Evolutionary conservation across 352 stramenopile species (phyloP), one percentile per base, ranked within the genome.

Genomic region (Phytophthora hybrid): DNA sequence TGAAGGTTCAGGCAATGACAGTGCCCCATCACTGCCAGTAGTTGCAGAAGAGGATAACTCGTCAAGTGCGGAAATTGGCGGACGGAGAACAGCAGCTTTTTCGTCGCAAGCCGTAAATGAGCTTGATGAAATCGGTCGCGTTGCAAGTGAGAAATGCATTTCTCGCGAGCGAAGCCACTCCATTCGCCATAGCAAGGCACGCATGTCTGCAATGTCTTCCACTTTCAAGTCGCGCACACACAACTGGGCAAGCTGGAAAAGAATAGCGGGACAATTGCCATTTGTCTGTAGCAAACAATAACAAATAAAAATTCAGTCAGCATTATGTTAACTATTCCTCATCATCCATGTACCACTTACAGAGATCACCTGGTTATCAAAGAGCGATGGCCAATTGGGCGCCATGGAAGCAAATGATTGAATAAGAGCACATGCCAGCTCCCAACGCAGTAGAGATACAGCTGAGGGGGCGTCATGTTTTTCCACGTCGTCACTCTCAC

Each of bases 211-310:
- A 29, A 85, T 69, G 10, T 70, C 71, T 18, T 84, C 69, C 4
- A 89, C 65, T 11, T 80, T 80, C 8, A 78, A 46, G 47, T 84
- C 74, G 4, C 77, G 76, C 21, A 83, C 66, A 26, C 78, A 90
- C 49, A 86, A 74, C 46, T 93, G 85, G 3, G 87, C 87, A 32
- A 94, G 67, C 49, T 90, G 76, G 31, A 93, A 88, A 47, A 94
- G 71, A 54, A 89, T 75, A 3, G 76, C 63, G 16, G 87, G 84
- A 49, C 83, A 76, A 64, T 91, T 90, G 1, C 87, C 85, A 69
- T 88, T 85, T 32, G 81, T 88, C 63, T 88, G 63, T 41, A 65
- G 14, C 41, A 74, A 10, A 67, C 5, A 53, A 54, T 16, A 61
- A 21, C 54, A 44, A 61, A 29, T 57, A n/a, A 56, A 0, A 65